These are phyloP conservation scores for Gaeumannomyces tritici DNA, from an alignment of 2,329 filamentous ascomycete genomes.

Conservation along the genomic window DNA sequence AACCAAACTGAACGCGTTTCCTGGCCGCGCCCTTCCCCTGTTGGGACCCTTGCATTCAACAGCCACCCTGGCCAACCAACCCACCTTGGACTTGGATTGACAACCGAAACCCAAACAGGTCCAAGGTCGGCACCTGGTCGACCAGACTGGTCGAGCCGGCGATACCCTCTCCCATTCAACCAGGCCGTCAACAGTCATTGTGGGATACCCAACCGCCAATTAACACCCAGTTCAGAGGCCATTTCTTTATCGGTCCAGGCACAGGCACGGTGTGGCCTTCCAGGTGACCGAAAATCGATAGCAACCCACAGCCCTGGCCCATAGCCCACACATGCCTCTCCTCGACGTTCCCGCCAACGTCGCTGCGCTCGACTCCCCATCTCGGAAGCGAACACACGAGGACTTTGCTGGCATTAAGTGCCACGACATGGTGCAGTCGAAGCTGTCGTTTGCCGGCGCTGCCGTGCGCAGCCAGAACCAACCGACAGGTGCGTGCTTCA, in stretches of 20 bases:
- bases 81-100: not conserved
- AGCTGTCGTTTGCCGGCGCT: not conserved
- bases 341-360: constrained; percentile 37
- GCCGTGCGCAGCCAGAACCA: constrained; percentile 8
- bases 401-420: constrained; percentile 25
- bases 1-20: not conserved
- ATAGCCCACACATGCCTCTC: constrained; percentile 32
- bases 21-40: not conserved
- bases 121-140: too few relatives aligned
- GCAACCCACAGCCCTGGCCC: too few relatives aligned
- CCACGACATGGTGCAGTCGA: constrained; percentile 14
- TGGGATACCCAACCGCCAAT: not conserved
- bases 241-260: too few relatives aligned
- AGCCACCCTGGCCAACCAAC: not conserved
- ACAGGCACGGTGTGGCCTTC: not conserved
- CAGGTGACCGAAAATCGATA: not conserved
- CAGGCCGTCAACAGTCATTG: not conserved
- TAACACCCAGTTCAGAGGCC: not conserved
- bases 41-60: not conserved
- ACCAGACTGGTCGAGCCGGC: not conserved
- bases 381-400: constrained; percentile 36
- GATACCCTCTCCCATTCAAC: not conserved
- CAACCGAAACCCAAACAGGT: not conserved
- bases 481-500: not conserved
- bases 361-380: constrained; percentile 30